Conservation (phyloP, 2,329 filamentous ascomycete species). For the Hymenoscyphus fructigenus region DNA sequence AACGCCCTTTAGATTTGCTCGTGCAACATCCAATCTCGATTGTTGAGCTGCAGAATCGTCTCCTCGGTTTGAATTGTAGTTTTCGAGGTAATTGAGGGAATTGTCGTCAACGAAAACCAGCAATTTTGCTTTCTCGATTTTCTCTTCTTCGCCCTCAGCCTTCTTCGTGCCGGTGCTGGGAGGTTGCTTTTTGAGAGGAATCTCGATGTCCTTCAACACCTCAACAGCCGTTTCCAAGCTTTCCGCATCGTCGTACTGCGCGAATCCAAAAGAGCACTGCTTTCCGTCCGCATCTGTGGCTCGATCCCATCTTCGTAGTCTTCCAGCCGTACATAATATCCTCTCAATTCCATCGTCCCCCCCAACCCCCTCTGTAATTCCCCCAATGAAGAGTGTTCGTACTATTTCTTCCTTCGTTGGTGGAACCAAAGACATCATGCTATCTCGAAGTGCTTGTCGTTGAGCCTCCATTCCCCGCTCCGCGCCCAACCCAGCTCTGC, state of each 20-base stretch:
- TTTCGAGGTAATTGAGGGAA: constrained; percentile 81
- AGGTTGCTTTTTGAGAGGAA: constrained; percentile 75
- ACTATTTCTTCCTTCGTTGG: constrained; percentile 89
- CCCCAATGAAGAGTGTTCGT: constrained; percentile 85
- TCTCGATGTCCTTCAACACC: constrained; percentile 76
- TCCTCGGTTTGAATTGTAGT: constrained; percentile 67
- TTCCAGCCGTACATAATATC: constrained; percentile 74
- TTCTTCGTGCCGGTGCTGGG: constrained; percentile 45
- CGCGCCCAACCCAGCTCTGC: constrained; percentile 39
- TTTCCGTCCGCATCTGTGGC: constrained; percentile 74
- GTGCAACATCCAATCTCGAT: constrained; percentile 68
- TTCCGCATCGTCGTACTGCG: constrained; percentile 89
- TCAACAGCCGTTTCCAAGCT: constrained; percentile 83
- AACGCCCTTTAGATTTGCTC: constrained; percentile 64
- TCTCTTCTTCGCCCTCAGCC: constrained; percentile 41
- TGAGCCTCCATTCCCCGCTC: constrained; percentile 61
- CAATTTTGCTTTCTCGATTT: constrained; percentile 65
- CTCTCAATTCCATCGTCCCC: constrained; percentile 77
- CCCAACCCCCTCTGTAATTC: constrained; percentile 75
- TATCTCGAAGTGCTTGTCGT: constrained; percentile 65
- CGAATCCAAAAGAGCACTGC: constrained; percentile 87
- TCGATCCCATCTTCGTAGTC: constrained; percentile 81
- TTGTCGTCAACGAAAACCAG: constrained; percentile 78
- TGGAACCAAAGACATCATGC: constrained; percentile 70
- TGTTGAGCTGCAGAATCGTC: constrained; percentile 63